phyloP scores from a whole-genome alignment of 176 grass and related monocot genomes.

The Aegilops umbellulata region DNA sequence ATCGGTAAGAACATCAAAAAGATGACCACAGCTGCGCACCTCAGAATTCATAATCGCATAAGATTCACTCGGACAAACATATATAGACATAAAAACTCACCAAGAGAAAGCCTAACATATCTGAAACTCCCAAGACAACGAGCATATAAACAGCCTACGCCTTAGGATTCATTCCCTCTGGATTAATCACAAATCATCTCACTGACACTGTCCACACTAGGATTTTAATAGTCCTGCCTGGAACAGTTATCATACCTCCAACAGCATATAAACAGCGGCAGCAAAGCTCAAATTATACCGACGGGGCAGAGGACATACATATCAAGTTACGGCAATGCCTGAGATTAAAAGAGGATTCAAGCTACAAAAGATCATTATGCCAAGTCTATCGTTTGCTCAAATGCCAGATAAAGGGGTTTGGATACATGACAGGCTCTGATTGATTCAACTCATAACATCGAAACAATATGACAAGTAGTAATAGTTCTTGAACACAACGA shows the following conservation, averaged over 20 bases:
- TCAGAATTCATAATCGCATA: neutral
- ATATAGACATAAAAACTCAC: too few relatives aligned
- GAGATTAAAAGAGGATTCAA: neutral
- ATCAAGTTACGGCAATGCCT: neutral
- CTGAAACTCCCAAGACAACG: neutral
- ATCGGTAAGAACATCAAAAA: too few relatives aligned
- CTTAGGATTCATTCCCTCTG: neutral
- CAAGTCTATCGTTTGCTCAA: neutral
- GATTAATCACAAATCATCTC: neutral
- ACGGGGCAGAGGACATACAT: neutral
- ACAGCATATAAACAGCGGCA: neutral
- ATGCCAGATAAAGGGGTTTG: slow-evolving; percentile 10
- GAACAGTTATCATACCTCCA: neutral
- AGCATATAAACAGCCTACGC: neutral
- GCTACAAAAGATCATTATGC: slow-evolving; percentile 18
- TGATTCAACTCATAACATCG: slow-evolving; percentile 28
- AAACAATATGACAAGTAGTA: neutral
- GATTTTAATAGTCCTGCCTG: too few relatives aligned
- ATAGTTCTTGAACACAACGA: neutral
- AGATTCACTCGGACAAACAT: neutral
- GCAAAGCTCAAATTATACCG: neutral
- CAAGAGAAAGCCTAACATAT: too few relatives aligned
- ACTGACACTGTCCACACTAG: too few relatives aligned
- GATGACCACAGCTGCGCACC: too few relatives aligned
- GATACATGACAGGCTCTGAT: slow-evolving; percentile 22